phyloP scores from a whole-genome alignment of 2,329 filamentous ascomycete genomes.

The Penicillium hordei region DNA sequence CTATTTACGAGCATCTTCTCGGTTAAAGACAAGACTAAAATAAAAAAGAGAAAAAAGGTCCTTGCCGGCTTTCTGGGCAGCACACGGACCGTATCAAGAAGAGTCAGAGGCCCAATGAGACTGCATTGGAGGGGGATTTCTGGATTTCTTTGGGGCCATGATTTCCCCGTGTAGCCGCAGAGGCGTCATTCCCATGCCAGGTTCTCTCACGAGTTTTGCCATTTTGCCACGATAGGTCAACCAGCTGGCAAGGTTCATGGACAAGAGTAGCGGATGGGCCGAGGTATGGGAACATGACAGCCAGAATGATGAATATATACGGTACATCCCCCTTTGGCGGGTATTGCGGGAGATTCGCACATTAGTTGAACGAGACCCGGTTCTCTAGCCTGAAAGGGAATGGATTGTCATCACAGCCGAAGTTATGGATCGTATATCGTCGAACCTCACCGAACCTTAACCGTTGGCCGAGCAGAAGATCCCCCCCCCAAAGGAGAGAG shows the following conservation, averaged over 20 bases:
- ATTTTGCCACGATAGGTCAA: conserved; percentile 21
- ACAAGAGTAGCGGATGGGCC: neutral
- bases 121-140: conserved; percentile 4
- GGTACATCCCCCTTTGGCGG: neutral
- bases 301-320: neutral
- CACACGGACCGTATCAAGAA: conserved; percentile 20
- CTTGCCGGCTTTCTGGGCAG: conserved; percentile 3
- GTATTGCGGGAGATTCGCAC: conserved; percentile 3
- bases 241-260: conserved; percentile 14
- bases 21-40: neutral
- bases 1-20: conserved; percentile 11
- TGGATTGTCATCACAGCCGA: neutral
- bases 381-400: neutral
- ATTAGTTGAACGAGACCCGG: neutral
- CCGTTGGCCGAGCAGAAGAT: neutral
- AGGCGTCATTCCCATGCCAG: conserved; percentile 10
- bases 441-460: neutral
- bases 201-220: conserved; percentile 3
- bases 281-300: conserved; percentile 1
- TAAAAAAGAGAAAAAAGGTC: neutral
- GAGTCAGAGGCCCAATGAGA: conserved; percentile 3
- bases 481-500: conserved; percentile 1
- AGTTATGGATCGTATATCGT: conserved; percentile 2
- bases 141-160: conserved; percentile 3
- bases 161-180: conserved; percentile 13